Conservation (phyloP, 129 eudicot genomes). For the Cynara cardunculus region DNA sequence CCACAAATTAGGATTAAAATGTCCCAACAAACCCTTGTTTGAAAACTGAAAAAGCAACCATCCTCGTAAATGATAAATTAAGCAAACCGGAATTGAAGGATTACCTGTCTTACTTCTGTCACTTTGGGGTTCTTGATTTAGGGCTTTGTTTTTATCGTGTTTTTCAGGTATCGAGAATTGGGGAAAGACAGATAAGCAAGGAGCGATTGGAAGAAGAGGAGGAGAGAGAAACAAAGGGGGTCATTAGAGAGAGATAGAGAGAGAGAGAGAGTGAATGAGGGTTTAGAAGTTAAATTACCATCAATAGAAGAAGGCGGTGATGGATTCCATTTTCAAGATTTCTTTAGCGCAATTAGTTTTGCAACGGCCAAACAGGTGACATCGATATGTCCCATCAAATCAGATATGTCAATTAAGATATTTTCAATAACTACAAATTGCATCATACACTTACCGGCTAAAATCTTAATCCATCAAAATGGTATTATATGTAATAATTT, state of each 20-base stretch:
- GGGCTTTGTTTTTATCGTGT: slow-evolving; percentile 30
- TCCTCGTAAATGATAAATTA: background rate
- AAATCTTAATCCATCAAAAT: too few species aligned
- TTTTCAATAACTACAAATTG: too few species aligned
- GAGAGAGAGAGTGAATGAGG: background rate
- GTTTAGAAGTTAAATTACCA: slow-evolving; percentile 13
- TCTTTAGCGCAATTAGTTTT: background rate
- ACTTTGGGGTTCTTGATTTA: slow-evolving; percentile 16
- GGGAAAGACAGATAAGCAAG: slow-evolving; percentile 36
- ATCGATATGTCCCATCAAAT: background rate
- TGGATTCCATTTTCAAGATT: background rate
- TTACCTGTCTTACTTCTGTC: slow-evolving; percentile 38
- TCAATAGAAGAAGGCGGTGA: slow-evolving; percentile 12
- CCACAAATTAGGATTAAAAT: background rate
- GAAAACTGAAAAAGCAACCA: background rate
- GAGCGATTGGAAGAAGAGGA: slow-evolving; percentile 20
- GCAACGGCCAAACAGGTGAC: background rate
- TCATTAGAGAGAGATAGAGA: slow-evolving; percentile 7
- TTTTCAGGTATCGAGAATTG: slow-evolving; percentile 12
- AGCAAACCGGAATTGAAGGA: slow-evolving; percentile 23
- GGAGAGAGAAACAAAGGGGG: slow-evolving; percentile 8
- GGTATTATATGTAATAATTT: too few species aligned
- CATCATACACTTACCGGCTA: too few species aligned
- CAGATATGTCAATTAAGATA: background rate
- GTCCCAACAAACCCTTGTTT: background rate